A percentile compares a stretch with the other conserved stretches of the same genome.
Conservation (phyloP, 1,284 basidiomycete species). For the Austroboletus novae-zelandiae region DNA sequence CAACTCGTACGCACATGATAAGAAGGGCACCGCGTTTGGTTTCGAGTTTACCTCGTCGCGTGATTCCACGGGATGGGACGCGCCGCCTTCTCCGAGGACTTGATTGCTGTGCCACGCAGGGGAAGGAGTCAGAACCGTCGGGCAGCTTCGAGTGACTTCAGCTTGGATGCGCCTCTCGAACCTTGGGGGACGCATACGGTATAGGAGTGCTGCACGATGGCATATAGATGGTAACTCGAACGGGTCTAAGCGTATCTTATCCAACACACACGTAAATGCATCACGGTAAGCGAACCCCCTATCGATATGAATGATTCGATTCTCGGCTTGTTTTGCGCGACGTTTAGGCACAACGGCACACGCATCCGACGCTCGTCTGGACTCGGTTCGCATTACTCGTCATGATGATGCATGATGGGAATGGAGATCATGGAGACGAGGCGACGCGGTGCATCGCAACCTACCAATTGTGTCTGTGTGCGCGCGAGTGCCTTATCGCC, state of each 20-base stretch:
- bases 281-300: slow-evolving; percentile 9
- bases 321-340: background rate
- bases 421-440: too few species aligned
- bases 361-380: background rate
- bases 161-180: background rate
- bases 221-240: background rate
- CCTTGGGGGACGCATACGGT: background rate
- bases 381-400: background rate
- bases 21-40: background rate
- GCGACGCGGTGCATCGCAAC: too few species aligned
- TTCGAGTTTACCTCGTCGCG: background rate
- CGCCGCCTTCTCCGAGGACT: background rate
- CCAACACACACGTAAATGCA: background rate
- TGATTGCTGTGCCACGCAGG: background rate
- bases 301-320: slow-evolving; percentile 5
- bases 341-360: too few species aligned
- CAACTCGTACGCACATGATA: too few species aligned
- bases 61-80: background rate
- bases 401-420: too few species aligned
- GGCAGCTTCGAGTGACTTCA: background rate
- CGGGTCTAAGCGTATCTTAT: background rate
- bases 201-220: background rate
- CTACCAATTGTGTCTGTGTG: background rate
- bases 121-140: background rate
- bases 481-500: background rate